Conservation (phyloP, 2,329 filamentous ascomycete genomes). For the Ascocoryne sarcoides region DNA sequence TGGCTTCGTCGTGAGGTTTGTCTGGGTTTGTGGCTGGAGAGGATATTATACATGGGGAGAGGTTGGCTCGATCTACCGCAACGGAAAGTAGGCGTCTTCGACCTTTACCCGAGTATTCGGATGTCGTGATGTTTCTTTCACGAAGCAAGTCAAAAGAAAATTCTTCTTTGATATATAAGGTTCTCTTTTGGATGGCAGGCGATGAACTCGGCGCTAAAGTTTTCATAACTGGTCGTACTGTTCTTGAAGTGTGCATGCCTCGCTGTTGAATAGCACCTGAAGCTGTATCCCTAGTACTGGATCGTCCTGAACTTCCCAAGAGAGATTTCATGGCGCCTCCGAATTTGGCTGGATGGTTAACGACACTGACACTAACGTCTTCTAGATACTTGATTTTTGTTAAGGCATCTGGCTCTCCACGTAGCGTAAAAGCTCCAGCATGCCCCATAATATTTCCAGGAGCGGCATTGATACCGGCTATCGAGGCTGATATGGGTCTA, state of each 20-base stretch:
- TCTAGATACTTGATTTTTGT: slow-evolving; percentile 61
- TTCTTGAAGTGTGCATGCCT: slow-evolving; percentile 39
- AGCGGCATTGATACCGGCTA: slow-evolving; percentile 58
- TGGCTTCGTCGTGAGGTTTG: slow-evolving; percentile 34
- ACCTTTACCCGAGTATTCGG: slow-evolving; percentile 29
- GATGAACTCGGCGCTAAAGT: not conserved
- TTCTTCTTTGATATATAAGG: slow-evolving; percentile 45
- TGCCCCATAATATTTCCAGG: slow-evolving; percentile 67
- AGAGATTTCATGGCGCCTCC: slow-evolving; percentile 58
- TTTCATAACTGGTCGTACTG: slow-evolving; percentile 12
- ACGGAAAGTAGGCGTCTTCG: slow-evolving; percentile 49
- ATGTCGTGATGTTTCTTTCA: slow-evolving; percentile 37
- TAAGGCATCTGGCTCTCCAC: slow-evolving; percentile 54
- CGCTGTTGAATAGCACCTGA: slow-evolving; percentile 38
- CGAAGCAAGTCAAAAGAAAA: slow-evolving; percentile 48
- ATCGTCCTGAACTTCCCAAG: slow-evolving; percentile 35
- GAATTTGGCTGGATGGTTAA: slow-evolving; percentile 69
- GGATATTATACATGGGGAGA: slow-evolving; percentile 55
- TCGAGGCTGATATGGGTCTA: slow-evolving; percentile 63
- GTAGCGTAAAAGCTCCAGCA: slow-evolving; percentile 62
- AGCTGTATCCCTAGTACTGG: slow-evolving; percentile 29
- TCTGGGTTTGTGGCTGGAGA: slow-evolving; percentile 37
- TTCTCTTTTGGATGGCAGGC: slow-evolving; percentile 34
- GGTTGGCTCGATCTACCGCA: slow-evolving; percentile 53
- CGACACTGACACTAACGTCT: slow-evolving; percentile 57